These are phyloP conservation scores for Fonsecaea nubica DNA, from an alignment of 2,329 filamentous ascomycete genomes.

Conservation along the genomic window DNA sequence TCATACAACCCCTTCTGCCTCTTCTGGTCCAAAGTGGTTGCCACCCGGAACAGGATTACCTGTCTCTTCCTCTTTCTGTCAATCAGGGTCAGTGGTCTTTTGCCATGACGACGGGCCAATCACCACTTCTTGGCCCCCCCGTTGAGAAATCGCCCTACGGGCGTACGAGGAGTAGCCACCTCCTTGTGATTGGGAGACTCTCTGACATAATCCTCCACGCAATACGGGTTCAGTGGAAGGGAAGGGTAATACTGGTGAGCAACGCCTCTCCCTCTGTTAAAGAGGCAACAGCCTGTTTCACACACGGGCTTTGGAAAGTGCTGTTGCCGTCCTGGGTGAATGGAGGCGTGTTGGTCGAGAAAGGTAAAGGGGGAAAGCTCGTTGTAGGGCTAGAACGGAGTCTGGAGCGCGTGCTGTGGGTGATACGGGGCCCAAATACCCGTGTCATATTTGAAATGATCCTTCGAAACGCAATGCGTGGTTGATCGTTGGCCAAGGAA, in stretches of 20 bases:
- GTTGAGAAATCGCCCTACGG: constrained; percentile 1
- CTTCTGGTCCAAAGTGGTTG: background rate
- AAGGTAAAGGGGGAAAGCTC: constrained; percentile 1
- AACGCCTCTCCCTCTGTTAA: background rate
- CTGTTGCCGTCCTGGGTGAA: constrained; percentile 2
- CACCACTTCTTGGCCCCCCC: constrained; percentile 9
- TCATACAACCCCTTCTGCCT: background rate
- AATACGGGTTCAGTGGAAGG: background rate
- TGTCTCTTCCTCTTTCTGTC: background rate
- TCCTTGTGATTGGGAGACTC: constrained; percentile 1
- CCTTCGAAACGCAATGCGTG: constrained; percentile 26
- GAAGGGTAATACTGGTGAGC: background rate
- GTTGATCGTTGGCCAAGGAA: constrained; percentile 17
- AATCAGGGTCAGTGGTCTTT: background rate
- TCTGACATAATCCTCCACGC: constrained; percentile 20
- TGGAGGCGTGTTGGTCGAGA: constrained; percentile 1
- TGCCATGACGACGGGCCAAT: constrained; percentile 11
- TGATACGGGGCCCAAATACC: constrained; percentile 15
- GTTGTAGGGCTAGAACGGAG: constrained; percentile 19
- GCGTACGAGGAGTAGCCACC: background rate
- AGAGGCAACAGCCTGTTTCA: background rate
- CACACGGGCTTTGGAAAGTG: background rate
- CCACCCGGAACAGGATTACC: background rate
- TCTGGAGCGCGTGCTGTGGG: background rate
- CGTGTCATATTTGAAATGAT: constrained; percentile 32